Evolutionary conservation across 2,329 filamentous ascomycete species (phyloP).

Genomic region (Xylariaceae sp.): DNA sequence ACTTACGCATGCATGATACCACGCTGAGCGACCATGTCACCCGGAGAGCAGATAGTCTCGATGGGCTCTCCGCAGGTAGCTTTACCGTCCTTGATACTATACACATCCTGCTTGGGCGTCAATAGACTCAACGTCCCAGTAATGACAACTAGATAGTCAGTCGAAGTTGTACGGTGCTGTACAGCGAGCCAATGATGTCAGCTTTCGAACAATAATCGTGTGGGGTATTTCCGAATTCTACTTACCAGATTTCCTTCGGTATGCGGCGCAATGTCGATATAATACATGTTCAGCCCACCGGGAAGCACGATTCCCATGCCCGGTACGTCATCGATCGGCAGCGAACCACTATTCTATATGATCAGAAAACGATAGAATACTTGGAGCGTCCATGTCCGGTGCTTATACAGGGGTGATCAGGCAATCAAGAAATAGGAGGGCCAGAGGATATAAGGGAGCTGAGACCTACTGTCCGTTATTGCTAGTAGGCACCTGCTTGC

Average conservation of each 20-base stretch:
- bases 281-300: slow-evolving; percentile 30
- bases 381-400: too few species aligned
- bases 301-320: slow-evolving; percentile 31
- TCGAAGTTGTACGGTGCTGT: slow-evolving; percentile 33
- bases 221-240: background rate
- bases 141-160: slow-evolving; percentile 31
- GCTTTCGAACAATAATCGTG: slow-evolving; percentile 9
- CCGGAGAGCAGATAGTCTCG: slow-evolving; percentile 26
- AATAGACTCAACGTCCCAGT: slow-evolving; percentile 27
- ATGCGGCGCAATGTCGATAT: slow-evolving; percentile 29
- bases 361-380: too few species aligned
- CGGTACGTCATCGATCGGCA: slow-evolving; percentile 26
- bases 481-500: slow-evolving; percentile 22
- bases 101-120: slow-evolving; percentile 24
- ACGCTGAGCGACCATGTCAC: slow-evolving; percentile 30
- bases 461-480: slow-evolving; percentile 28
- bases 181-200: too few species aligned
- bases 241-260: slow-evolving; percentile 27
- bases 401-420: too few species aligned
- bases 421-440: too few species aligned
- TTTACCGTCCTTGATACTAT: slow-evolving; percentile 23
- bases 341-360: slow-evolving; percentile 17
- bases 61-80: slow-evolving; percentile 24
- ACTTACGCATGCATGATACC: slow-evolving; percentile 34
- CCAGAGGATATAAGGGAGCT: background rate